Base-by-base conservation (phyloP, 1,284 basidiomycete genomes). In the Phaffia rhodozyma region DNA sequence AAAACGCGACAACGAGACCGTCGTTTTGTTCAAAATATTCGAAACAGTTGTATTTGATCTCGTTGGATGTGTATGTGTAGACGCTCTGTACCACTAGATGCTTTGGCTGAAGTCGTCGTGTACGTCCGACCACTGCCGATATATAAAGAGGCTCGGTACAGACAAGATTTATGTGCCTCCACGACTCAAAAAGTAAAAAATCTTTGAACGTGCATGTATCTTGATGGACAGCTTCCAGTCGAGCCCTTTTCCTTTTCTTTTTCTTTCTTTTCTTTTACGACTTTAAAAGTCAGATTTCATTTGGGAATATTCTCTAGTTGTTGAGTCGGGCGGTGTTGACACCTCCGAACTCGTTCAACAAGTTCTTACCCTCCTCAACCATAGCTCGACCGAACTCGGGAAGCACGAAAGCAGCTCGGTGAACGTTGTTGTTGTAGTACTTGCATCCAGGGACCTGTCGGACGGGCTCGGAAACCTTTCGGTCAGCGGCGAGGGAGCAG, bases 341-440 rank as follows among this genome's bases (percentile, higher is more conserved):
- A 67, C 71, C 72, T 7, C 55, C 63, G 43, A 69, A 70, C 68
- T 32, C 70, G 48, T 89, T 88, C 32, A 80, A 73, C 61, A 91
- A 73, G 72, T 86, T 80, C 71, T 81, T 84, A 65, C 80, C 82
- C 43, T 91, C 87, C 67, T 87, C 81, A 55, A 92, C 77, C 67
- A 86, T 78, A 38, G 82, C 81, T 53, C 87, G 83, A 18, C 84
- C 90, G 70, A 98, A 99, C 76, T 97, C 90, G 55, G 94, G 94
- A 25, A 97, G 83, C 53, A 86, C 80, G 75, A 97, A 98, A 1
- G 94, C 84, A 1, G 88, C 82, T 58, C 79, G 79, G 79, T 98
- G 94, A 48, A 97, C 79, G 23, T 84, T 78, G 63, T 83, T 79
- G 75, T 88, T 96, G 79, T 94, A 98, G 81, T 98, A 98, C 67